Evolutionary conservation across 2,329 filamentous ascomycete species (phyloP).

Genomic region (Davidsoniella neocaledoniae): DNA sequence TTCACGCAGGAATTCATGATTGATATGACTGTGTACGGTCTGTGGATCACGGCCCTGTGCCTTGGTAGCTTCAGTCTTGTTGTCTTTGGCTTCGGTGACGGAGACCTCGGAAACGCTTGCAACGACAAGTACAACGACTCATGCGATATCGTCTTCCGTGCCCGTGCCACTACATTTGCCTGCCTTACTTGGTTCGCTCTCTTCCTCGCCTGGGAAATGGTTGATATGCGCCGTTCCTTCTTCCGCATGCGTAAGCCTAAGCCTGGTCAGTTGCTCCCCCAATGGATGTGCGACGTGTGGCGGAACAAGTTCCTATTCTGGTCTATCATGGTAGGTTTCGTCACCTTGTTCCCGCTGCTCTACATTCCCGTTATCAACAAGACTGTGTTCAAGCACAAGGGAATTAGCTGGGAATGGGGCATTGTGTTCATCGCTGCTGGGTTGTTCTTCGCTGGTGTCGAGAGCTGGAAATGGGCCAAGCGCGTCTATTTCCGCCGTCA

Average conservation of each 20-base stretch:
- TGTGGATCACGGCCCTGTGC: slow-evolving; percentile 51
- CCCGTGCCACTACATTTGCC: slow-evolving; percentile 56
- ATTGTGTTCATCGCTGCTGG: slow-evolving; percentile 37
- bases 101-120: slow-evolving; percentile 40
- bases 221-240: slow-evolving; percentile 54
- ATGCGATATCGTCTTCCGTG: slow-evolving; percentile 51
- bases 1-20: slow-evolving; percentile 50
- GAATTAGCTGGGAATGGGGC: slow-evolving; percentile 46
- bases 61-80: slow-evolving; percentile 46
- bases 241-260: slow-evolving; percentile 52
- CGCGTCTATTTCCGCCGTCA: slow-evolving; percentile 24
- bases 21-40: slow-evolving; percentile 51
- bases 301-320: slow-evolving; percentile 57
- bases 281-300: slow-evolving; percentile 54
- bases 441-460: slow-evolving; percentile 41
- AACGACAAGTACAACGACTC: slow-evolving; percentile 37
- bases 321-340: slow-evolving; percentile 34
- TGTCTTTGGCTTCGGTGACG: slow-evolving; percentile 44
- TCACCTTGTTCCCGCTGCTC: slow-evolving; percentile 32
- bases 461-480: slow-evolving; percentile 43
- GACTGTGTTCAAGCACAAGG: slow-evolving; percentile 41
- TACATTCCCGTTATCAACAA: slow-evolving; percentile 46
- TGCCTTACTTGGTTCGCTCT: slow-evolving; percentile 62
- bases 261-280: slow-evolving; percentile 41
- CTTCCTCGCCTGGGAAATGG: slow-evolving; percentile 65